These are phyloP conservation scores for Intubia oerlemansii DNA, from an alignment of 2,329 filamentous ascomycete genomes.

Conservation along the genomic window DNA sequence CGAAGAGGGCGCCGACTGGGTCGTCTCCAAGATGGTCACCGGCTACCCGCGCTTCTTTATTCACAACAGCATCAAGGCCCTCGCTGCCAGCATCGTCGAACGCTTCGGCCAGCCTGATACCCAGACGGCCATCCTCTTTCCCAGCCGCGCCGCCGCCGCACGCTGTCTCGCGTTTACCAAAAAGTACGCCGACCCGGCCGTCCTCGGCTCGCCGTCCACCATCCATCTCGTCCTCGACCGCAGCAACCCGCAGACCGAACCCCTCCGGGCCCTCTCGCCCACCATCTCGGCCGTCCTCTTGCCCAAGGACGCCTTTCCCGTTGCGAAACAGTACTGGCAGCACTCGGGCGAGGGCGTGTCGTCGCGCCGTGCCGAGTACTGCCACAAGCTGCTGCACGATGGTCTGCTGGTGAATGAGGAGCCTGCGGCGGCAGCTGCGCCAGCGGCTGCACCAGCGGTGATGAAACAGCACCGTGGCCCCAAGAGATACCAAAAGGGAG, in stretches of 20 bases:
- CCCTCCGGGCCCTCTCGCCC: slow-evolving; percentile 33
- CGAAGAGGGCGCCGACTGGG: slow-evolving; percentile 78
- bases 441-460: background rate
- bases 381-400: slow-evolving; percentile 50
- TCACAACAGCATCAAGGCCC: slow-evolving; percentile 57
- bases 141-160: slow-evolving; percentile 44
- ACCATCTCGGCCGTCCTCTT: slow-evolving; percentile 52
- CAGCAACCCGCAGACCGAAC: slow-evolving; percentile 25
- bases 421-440: background rate
- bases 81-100: slow-evolving; percentile 46
- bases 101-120: slow-evolving; percentile 40
- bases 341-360: slow-evolving; percentile 86
- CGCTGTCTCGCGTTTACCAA: slow-evolving; percentile 57
- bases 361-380: slow-evolving; percentile 80
- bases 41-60: slow-evolving; percentile 96
- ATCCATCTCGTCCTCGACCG: slow-evolving; percentile 43
- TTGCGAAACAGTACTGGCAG: slow-evolving; percentile 94
- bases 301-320: slow-evolving; percentile 38
- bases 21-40: slow-evolving; percentile 65
- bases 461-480: slow-evolving; percentile 44
- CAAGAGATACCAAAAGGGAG: slow-evolving; percentile 58
- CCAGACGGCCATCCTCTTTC: slow-evolving; percentile 64
- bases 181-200: slow-evolving; percentile 30
- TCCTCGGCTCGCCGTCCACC: slow-evolving; percentile 19
- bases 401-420: slow-evolving; percentile 25